A percentile compares a stretch with the other conserved stretches of the same genome.
phyloP scores from a whole-genome alignment of 1,139 yeast species.

The Komagataea norvegica region DNA sequence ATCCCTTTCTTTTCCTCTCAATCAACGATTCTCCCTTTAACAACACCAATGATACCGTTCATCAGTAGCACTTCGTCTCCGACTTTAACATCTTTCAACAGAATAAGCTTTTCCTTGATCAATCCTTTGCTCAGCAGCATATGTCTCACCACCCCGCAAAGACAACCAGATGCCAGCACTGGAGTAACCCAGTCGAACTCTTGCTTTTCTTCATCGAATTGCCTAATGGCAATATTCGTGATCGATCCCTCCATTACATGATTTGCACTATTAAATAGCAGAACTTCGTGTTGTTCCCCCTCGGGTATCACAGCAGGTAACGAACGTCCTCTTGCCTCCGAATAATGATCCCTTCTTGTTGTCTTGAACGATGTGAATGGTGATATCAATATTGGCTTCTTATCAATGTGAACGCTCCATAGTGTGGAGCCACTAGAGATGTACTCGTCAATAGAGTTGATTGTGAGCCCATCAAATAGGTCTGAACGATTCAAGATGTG shows the following conservation, averaged over 20 bases:
- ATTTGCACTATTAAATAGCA: slow-evolving; percentile 56
- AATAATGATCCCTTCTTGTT: slow-evolving; percentile 63
- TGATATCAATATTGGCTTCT: slow-evolving; percentile 48
- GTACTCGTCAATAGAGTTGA: slow-evolving; percentile 6
- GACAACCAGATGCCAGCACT: slow-evolving; percentile 65
- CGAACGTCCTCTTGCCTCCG: slow-evolving; percentile 49
- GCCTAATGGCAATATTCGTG: slow-evolving; percentile 67
- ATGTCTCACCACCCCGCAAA: slow-evolving; percentile 80
- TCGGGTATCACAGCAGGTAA: slow-evolving; percentile 28
- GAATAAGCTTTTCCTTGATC: slow-evolving; percentile 51
- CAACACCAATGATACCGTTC: slow-evolving; percentile 82
- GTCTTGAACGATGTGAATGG: slow-evolving; percentile 90
- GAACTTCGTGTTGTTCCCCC: slow-evolving; percentile 50
- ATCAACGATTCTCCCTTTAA: slow-evolving; percentile 46
- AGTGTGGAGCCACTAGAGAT: slow-evolving; percentile 24
- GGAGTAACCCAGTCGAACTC: slow-evolving; percentile 76
- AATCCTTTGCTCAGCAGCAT: slow-evolving; percentile 51
- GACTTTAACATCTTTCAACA: slow-evolving; percentile 38
- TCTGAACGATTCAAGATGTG: slow-evolving; percentile 36
- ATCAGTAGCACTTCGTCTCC: slow-evolving; percentile 71
- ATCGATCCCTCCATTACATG: slow-evolving; percentile 81
- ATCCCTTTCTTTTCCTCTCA: not conserved
- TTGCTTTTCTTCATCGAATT: slow-evolving; percentile 24
- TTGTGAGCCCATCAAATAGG: slow-evolving; percentile 40
- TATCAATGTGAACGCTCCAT: slow-evolving; percentile 64